Conservation (phyloP, 345 rosid genomes). For the Brassica rapa region DNA sequence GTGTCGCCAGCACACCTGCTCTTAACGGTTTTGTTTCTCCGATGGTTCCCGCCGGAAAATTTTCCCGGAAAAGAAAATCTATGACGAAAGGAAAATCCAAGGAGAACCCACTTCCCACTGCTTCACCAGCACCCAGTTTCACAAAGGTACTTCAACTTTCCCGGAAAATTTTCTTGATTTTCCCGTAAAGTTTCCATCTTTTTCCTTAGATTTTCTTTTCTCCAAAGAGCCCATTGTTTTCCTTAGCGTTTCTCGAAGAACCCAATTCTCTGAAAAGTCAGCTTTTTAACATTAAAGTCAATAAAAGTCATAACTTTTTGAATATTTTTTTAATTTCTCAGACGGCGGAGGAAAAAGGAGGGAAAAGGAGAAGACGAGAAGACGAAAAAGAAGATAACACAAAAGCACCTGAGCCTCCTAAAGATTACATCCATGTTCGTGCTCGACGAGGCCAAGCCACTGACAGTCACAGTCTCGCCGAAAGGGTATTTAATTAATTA, state of each 20-base stretch:
- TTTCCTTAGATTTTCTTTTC: no score
- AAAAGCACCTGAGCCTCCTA: conserved; percentile 59
- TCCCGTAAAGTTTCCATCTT: not conserved
- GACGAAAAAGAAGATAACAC: conserved; percentile 15
- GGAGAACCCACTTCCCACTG: conserved; percentile 34
- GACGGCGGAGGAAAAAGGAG: conserved; percentile 43
- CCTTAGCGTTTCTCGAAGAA: conserved; percentile 6
- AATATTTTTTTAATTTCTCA: not conserved
- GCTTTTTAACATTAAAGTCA: conserved; percentile 15
- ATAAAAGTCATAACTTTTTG: not conserved
- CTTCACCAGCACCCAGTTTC: conserved; percentile 36
- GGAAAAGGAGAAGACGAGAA: conserved; percentile 30
- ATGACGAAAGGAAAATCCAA: conserved; percentile 46
- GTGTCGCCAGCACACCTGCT: conserved; percentile 79
- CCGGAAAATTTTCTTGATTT: not conserved
- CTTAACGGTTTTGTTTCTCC: conserved; percentile 36
- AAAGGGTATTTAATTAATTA: conserved; percentile 57
- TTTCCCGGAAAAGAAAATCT: conserved; percentile 60
- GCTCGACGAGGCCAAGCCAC: conserved; percentile 98
- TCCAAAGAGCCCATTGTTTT: not conserved
- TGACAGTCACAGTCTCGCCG: conserved; percentile 94
- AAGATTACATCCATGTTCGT: conserved; percentile 85
- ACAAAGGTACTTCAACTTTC: conserved; percentile 39
- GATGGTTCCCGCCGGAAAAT: conserved; percentile 27
- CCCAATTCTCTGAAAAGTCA: conserved; percentile 1